phyloP scores from a whole-genome alignment of 768 basidiomycete species.

The Trametopsis cervina region DNA sequence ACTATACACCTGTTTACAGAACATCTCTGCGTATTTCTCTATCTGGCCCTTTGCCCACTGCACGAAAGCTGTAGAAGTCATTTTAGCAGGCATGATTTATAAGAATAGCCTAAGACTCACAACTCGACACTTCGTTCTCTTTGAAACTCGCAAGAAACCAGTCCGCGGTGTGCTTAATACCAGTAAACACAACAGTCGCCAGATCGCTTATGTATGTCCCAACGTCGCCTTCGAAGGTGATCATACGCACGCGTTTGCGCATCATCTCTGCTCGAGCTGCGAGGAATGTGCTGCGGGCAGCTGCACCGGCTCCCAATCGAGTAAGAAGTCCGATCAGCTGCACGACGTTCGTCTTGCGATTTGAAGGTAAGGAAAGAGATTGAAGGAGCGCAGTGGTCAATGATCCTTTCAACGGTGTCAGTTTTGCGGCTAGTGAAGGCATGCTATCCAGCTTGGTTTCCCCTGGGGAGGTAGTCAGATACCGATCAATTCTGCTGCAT shows the following conservation, averaged over 20 bases:
- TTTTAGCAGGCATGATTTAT: conserved; percentile 3
- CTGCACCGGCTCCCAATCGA: conserved; percentile 67
- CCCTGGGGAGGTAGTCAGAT: conserved; percentile 29
- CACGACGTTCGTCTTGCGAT: conserved; percentile 72
- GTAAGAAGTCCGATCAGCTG: conserved; percentile 65
- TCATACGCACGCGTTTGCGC: conserved; percentile 71
- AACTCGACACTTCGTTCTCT: conserved; percentile 90
- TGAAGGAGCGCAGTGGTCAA: conserved; percentile 65
- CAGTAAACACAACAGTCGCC: conserved; percentile 84
- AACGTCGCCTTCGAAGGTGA: conserved; percentile 86
- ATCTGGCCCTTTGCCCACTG: conserved; percentile 90
- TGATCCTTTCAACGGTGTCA: conserved; percentile 58
- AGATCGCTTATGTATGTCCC: conserved; percentile 82
- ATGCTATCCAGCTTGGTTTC: conserved; percentile 52
- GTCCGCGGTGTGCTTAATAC: conserved; percentile 94
- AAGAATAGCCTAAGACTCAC: conserved; percentile 38
- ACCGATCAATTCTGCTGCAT: background rate
- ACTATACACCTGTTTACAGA: conserved; percentile 87
- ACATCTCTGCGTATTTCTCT: conserved; percentile 75
- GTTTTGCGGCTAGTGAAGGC: conserved; percentile 48
- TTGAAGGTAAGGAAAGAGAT: conserved; percentile 66
- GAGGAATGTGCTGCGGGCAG: conserved; percentile 80
- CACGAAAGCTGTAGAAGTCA: conserved; percentile 64
- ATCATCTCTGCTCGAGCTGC: conserved; percentile 71
- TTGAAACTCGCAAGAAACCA: conserved; percentile 97